Evolutionary conservation across 441 rosid genomes (phyloP).

Genomic region (Adansonia gregorii): DNA sequence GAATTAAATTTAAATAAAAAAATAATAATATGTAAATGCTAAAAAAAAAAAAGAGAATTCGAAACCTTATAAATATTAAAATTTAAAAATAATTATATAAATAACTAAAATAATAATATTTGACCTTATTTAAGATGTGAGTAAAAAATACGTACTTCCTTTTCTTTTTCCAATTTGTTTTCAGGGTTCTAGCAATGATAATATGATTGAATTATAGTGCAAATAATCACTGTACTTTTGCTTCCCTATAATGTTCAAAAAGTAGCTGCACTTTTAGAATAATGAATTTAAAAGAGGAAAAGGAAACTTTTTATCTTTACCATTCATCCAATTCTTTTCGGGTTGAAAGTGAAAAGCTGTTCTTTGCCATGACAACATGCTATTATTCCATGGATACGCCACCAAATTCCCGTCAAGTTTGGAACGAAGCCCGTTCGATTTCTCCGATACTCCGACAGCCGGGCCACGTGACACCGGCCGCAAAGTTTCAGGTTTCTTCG

Average conservation of each 20-base stretch:
- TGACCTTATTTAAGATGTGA: not conserved
- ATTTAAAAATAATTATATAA: no score
- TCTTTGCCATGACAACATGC: constrained; percentile 90
- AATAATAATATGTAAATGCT: no score
- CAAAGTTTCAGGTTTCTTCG: constrained; percentile 24
- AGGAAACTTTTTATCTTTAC: constrained; percentile 34
- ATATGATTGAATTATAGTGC: not conserved
- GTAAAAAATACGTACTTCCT: not conserved
- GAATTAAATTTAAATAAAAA: no score
- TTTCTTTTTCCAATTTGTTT: not conserved
- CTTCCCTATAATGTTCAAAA: not conserved
- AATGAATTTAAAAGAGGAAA: not conserved
- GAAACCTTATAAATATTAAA: no score
- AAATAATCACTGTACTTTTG: not conserved
- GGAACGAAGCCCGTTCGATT: constrained; percentile 41
- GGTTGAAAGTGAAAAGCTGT: constrained; percentile 93
- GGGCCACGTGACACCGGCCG: constrained; percentile 50
- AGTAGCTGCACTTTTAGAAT: not conserved
- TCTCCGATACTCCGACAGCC: constrained; percentile 81
- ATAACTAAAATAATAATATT: not conserved
- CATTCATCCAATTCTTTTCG: constrained; percentile 92
- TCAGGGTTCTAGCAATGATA: not conserved
- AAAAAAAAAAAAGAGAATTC: no score
- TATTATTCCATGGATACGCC: constrained; percentile 74
- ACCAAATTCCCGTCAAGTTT: constrained; percentile 6